Evolutionary conservation across 352 stramenopile genomes (phyloP).

Genomic region (Globisporangium paddicum): DNA sequence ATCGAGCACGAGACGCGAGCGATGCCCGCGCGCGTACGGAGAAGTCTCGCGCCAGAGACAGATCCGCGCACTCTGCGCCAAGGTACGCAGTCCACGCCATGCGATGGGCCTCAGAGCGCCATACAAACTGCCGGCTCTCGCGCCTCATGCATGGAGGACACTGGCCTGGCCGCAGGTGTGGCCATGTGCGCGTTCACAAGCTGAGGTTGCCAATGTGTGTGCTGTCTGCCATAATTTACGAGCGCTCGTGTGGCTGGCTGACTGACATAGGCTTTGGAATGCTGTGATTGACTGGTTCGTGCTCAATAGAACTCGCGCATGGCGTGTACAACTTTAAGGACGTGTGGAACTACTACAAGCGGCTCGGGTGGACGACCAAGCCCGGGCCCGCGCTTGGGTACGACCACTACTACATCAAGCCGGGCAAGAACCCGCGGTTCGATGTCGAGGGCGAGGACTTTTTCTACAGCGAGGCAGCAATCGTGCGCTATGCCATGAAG

Average conservation of each 20-base stretch:
- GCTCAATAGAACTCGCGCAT: slow-evolving; percentile 24
- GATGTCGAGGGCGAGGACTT: slow-evolving; percentile 30
- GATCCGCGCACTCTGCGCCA: slow-evolving; percentile 10
- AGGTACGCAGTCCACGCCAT: neutral
- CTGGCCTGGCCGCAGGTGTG: neutral
- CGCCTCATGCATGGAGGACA: neutral
- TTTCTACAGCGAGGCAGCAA: slow-evolving; percentile 34
- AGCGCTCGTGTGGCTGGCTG: neutral
- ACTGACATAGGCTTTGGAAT: neutral
- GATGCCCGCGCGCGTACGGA: slow-evolving; percentile 3
- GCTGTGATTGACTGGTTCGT: neutral
- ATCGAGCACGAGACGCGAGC: neutral
- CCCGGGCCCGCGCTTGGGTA: slow-evolving; percentile 25
- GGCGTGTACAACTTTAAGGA: slow-evolving; percentile 40
- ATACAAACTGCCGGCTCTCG: too few relatives aligned
- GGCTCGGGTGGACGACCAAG: slow-evolving; percentile 17
- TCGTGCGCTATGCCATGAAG: slow-evolving; percentile 25
- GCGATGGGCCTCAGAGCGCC: too few relatives aligned
- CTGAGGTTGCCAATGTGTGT: neutral
- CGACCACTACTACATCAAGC: slow-evolving; percentile 43
- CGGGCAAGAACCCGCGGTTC: slow-evolving; percentile 20
- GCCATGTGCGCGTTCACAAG: too few relatives aligned
- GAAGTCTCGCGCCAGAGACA: neutral
- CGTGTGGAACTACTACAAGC: slow-evolving; percentile 31
- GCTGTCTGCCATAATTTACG: too few relatives aligned